phyloP scores from a whole-genome alignment of 257 asterid genomes.

The Gardenia jasminoides region DNA sequence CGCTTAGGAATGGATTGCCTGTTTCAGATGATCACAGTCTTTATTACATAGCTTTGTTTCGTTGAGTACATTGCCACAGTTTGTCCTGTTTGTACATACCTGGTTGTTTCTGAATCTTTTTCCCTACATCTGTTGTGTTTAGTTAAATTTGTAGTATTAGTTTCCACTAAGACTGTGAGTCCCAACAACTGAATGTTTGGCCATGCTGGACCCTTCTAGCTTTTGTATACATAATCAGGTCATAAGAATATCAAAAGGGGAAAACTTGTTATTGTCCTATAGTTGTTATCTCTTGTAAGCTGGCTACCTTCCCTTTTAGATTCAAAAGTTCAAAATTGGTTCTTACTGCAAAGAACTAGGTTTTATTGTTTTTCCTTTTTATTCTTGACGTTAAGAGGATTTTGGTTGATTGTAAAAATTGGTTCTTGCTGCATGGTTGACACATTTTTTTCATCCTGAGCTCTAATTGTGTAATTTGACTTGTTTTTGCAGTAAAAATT shows the following conservation, averaged over 20 bases:
- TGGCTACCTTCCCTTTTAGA: neutral
- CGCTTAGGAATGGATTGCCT: neutral
- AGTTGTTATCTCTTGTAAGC: neutral
- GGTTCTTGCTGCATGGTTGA: too few species aligned
- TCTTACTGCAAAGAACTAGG: neutral
- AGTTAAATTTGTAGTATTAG: neutral
- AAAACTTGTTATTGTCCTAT: neutral
- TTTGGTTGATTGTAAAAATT: too few species aligned
- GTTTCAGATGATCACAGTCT: neutral
- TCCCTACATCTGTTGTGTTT: neutral
- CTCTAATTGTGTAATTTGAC: neutral
- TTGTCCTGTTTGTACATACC: neutral
- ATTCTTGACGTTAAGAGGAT: neutral
- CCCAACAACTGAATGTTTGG: neutral
- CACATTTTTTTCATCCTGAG: neutral
- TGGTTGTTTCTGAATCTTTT: neutral
- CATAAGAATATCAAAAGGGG: neutral
- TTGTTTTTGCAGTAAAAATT: neutral
- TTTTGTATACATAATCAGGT: neutral
- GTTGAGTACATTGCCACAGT: neutral
- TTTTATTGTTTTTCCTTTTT: neutral
- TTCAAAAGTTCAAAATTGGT: neutral
- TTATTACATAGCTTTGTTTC: neutral
- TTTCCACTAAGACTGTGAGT: neutral
- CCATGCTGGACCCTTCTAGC: neutral